Base-by-base conservation (phyloP, 176 grass and related monocot species). In the Oryza glumipatula region DNA sequence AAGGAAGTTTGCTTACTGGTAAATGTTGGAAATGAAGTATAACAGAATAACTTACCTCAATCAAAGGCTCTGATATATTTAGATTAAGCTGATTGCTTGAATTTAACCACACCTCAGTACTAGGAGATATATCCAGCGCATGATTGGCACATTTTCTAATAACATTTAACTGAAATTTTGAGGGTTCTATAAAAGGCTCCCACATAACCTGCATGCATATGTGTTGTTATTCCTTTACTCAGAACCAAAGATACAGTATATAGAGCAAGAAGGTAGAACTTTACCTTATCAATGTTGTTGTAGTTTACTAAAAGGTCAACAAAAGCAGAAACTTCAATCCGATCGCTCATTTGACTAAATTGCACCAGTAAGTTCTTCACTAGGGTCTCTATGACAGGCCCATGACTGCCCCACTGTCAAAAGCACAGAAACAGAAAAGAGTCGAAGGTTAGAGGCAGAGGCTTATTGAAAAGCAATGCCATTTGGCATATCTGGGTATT, bases 221-320 rank as follows among this genome's bases (percentile, higher is more conserved):
- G 58, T 48, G 79, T 81, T 80, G 60, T 82, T 82, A 78, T 70
- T 88, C 76, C 77, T 77, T 66, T 69, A 83, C 36, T 73, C 67
- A 83, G 26, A 88, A 70, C 10, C 48, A 70, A 85, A 65, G 56
- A 85, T 83, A 71, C 15, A 15, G 17, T 17, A 67, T 16, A 56
- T 24, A 56, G 28, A 83, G 74, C 46, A 71, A 86, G 3, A 7
- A 64, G 88, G 16, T 79, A 77, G 69, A 60, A 85, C 7, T 80
- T 88, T 91, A 95, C 96, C 96, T 98, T 98, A 78, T 98, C 96
- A 83, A 98, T 95, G 39, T 98, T 98, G 72, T 95, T 98, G 85
- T 98, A 98, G 73, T 98, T 98, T 88, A 98, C 72, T 86, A 98
- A 82, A 80, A 98, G 86, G 81, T 98, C 87, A 92, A 88, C 91